These are phyloP conservation scores for Phanerochaete sordida DNA, from an alignment of 768 basidiomycete genomes.

Conservation along the genomic window DNA sequence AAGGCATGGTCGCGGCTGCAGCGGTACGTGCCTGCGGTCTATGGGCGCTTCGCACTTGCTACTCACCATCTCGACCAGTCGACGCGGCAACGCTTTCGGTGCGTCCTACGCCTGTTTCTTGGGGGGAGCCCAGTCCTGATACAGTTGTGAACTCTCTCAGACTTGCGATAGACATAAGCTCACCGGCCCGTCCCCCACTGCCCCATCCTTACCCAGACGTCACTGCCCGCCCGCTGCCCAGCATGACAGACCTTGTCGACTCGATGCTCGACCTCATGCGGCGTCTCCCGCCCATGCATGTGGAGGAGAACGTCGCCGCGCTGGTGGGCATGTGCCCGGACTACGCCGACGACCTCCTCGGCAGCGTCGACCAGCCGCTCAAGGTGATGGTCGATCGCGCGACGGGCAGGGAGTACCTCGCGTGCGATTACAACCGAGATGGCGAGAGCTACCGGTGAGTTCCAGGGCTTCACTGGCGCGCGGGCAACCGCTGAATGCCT, in stretches of 20 bases:
- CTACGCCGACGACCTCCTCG: conserved; percentile 90
- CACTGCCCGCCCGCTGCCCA: background rate
- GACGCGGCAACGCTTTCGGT: background rate
- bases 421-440: conserved; percentile 91
- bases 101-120: background rate
- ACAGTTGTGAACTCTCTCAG: background rate
- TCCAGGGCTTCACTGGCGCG: background rate
- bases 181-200: background rate
- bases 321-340: conserved; percentile 86
- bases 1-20: background rate
- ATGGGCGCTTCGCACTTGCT: conserved; percentile 3
- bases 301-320: conserved; percentile 82
- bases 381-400: conserved; percentile 75
- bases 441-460: conserved; percentile 83
- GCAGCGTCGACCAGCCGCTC: conserved; percentile 93
- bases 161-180: no score
- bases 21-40: background rate
- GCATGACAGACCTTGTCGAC: conserved; percentile 78
- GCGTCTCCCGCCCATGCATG: conserved; percentile 87
- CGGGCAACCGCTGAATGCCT: background rate
- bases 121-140: background rate
- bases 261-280: conserved; percentile 96
- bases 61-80: background rate
- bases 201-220: background rate
- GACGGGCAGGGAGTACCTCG: conserved; percentile 86